Conservation (phyloP, 306 rosid genomes). For the Elaeagnus macrophylla region DNA sequence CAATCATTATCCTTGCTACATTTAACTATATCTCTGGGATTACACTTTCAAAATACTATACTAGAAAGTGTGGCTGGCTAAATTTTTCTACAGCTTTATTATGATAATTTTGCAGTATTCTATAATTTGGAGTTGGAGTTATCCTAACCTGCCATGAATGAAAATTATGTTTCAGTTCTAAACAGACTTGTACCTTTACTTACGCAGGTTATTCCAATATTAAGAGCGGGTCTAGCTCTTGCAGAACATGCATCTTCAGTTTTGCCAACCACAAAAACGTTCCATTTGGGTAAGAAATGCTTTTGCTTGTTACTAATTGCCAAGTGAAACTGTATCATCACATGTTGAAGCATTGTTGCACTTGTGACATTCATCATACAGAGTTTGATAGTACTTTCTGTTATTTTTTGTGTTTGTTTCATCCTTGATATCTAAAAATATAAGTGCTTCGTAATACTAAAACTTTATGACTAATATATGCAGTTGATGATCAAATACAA, state of each 20-base stretch:
- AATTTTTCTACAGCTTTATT: not conserved
- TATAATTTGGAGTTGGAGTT: no score
- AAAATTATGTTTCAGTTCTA: constrained; percentile 7
- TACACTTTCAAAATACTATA: not conserved
- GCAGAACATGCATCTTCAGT: constrained; percentile 69
- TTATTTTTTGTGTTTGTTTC: not conserved
- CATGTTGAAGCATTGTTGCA: not conserved
- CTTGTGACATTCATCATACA: not conserved
- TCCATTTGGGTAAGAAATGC: constrained; percentile 68
- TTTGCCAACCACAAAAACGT: constrained; percentile 75
- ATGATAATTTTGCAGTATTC: constrained; percentile 1
- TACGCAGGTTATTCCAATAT: constrained; percentile 77
- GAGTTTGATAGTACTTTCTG: not conserved
- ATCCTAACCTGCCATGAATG: no score
- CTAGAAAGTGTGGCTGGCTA: not conserved
- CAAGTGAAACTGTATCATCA: not conserved
- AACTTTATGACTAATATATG: not conserved
- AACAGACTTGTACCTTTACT: constrained; percentile 8
- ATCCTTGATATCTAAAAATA: not conserved
- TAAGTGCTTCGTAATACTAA: not conserved
- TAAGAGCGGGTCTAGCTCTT: constrained; percentile 90
- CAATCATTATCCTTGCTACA: not conserved
- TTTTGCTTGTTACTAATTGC: not conserved
- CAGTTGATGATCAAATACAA: no score
- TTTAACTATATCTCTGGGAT: not conserved